phyloP scores from a whole-genome alignment of 345 rosid genomes.

The Excoecaria cochinchinensis region DNA sequence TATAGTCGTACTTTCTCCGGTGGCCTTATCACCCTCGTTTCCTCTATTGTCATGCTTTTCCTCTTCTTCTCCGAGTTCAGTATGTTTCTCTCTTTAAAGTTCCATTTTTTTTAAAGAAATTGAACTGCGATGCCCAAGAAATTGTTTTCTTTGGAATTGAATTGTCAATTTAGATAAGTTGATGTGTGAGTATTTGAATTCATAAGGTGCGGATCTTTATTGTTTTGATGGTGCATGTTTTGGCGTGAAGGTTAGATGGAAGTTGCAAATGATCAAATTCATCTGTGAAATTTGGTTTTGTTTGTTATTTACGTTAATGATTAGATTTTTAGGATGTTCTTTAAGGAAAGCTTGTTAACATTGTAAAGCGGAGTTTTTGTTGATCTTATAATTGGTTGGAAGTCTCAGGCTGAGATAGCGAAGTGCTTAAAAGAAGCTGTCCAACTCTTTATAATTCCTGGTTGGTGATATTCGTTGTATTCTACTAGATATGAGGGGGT shows the following conservation, averaged over 20 bases:
- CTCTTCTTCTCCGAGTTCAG: slow-evolving; percentile 84
- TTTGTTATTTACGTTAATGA: background rate
- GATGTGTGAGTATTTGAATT: background rate
- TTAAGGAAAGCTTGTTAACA: background rate
- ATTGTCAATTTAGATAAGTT: background rate
- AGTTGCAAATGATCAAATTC: background rate
- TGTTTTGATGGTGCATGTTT: background rate
- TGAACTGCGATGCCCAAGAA: background rate
- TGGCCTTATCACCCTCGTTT: slow-evolving; percentile 74
- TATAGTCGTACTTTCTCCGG: slow-evolving; percentile 84
- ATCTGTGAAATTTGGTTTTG: background rate
- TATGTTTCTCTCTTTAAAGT: slow-evolving; percentile 20
- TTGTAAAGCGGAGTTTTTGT: background rate
- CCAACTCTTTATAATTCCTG: too few species aligned
- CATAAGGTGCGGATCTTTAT: background rate
- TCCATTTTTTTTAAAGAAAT: too few species aligned
- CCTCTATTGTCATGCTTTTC: slow-evolving; percentile 54
- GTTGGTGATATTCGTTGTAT: too few species aligned
- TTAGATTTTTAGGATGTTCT: background rate
- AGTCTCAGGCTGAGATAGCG: too few species aligned
- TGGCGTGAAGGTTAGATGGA: background rate
- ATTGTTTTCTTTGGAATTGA: background rate
- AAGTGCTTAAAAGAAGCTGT: too few species aligned
- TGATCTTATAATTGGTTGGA: too few species aligned
- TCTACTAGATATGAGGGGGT: too few species aligned